These are phyloP conservation scores for Pseudogymnoascus sp. DNA, from an alignment of 2,329 filamentous ascomycete species.

Conservation along the genomic window DNA sequence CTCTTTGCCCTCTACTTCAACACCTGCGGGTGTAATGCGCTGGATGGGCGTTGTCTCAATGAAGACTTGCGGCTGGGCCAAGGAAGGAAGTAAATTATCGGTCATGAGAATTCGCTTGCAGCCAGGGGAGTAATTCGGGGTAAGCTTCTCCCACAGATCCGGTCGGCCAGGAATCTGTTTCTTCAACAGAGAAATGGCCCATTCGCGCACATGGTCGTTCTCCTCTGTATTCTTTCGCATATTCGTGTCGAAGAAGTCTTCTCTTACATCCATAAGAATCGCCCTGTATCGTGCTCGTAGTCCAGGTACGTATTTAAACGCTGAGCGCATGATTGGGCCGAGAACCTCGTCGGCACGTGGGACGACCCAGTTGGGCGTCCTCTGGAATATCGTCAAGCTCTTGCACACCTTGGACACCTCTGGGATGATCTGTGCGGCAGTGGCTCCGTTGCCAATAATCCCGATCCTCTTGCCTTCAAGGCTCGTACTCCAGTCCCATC, in stretches of 20 bases:
- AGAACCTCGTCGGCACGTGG: constrained; percentile 44
- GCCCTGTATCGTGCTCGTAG: constrained; percentile 43
- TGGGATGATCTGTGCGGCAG: constrained; percentile 51
- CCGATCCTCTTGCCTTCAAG: constrained; percentile 47
- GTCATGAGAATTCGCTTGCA: constrained; percentile 48
- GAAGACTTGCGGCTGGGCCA: constrained; percentile 39
- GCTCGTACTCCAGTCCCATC: constrained; percentile 54
- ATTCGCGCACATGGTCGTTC: constrained; percentile 34
- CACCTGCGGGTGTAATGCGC: constrained; percentile 38
- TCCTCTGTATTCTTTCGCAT: constrained; percentile 32
- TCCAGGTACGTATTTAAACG: constrained; percentile 39
- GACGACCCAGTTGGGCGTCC: constrained; percentile 52
- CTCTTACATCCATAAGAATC: constrained; percentile 47
- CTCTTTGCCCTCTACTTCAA: constrained; percentile 35
- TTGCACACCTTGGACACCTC: constrained; percentile 45
- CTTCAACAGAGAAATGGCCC: constrained; percentile 35
- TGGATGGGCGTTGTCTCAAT: constrained; percentile 45
- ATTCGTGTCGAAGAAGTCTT: constrained; percentile 36
- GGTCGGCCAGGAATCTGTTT: constrained; percentile 39
- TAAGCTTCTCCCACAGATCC: constrained; percentile 45
- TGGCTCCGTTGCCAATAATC: constrained; percentile 54
- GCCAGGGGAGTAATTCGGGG: constrained; percentile 45
- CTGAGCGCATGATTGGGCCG: constrained; percentile 22
- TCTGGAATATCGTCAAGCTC: constrained; percentile 47
- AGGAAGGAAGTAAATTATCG: constrained; percentile 48